Conservation (phyloP, 495 filamentous ascomycete species). For the Podospora comata region DNA sequence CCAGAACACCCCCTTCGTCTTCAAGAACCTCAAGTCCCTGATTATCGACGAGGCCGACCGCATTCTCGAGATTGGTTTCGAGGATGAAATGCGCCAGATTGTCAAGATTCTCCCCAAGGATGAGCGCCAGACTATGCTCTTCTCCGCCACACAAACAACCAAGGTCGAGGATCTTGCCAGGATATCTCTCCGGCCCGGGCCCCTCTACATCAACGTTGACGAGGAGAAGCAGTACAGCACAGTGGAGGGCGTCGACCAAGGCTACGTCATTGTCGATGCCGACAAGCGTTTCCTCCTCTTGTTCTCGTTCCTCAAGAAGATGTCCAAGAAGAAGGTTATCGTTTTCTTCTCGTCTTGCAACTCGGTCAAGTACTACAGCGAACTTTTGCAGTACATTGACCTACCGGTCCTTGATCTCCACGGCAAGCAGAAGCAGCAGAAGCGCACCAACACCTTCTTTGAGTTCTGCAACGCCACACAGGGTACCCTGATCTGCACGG, state of each 20-base stretch:
- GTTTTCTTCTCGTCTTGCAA: constrained; percentile 95
- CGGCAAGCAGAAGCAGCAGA: constrained; percentile 96
- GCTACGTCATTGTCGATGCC: constrained; percentile 88
- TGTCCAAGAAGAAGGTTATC: constrained; percentile 90
- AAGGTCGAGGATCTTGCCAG: constrained; percentile 96
- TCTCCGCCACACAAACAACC: constrained; percentile 96
- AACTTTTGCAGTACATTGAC: constrained; percentile 95
- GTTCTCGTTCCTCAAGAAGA: constrained; percentile 93
- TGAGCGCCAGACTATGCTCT: constrained; percentile 91
- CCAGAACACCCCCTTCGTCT: constrained; percentile 89
- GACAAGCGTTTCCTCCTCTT: constrained; percentile 92
- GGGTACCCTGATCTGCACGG: constrained; percentile 90
- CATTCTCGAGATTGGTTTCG: constrained; percentile 95
- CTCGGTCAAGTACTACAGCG: constrained; percentile 90
- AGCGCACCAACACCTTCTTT: constrained; percentile 96
- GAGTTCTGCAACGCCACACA: constrained; percentile 93
- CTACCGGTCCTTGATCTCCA: constrained; percentile 84
- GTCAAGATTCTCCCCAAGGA: constrained; percentile 90
- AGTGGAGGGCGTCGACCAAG: constrained; percentile 90
- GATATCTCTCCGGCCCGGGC: constrained; percentile 87
- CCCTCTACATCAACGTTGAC: constrained; percentile 94
- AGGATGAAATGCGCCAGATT: constrained; percentile 97
- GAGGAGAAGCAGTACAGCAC: constrained; percentile 52
- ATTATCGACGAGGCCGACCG: constrained; percentile 92
- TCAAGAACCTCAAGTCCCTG: constrained; percentile 77